Evolutionary conservation across 805 yeast species (phyloP).

Genomic region (Candida corydali): DNA sequence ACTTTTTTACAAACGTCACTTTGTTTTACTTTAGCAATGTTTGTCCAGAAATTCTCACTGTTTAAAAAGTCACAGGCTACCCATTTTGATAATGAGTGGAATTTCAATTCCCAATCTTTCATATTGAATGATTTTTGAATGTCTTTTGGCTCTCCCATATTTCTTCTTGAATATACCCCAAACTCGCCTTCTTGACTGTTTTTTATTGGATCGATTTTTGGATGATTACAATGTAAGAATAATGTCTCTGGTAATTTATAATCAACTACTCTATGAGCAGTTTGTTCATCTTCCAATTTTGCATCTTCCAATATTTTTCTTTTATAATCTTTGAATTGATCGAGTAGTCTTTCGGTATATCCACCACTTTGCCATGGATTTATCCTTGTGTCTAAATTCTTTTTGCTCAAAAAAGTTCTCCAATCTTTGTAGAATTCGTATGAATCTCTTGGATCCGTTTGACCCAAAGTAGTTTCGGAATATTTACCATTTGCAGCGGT

Average conservation of each 20-base stretch:
- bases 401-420: conserved; percentile 20
- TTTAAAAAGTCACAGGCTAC: conserved; percentile 24
- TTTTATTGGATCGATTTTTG: conserved; percentile 27
- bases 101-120: conserved; percentile 32
- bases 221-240: conserved; percentile 30
- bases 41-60: conserved; percentile 20
- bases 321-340: conserved; percentile 14
- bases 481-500: conserved; percentile 11
- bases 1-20: conserved; percentile 18
- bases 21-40: conserved; percentile 13
- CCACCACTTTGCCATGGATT: conserved; percentile 26
- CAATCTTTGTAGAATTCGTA: conserved; percentile 19
- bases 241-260: conserved; percentile 19
- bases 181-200: conserved; percentile 11
- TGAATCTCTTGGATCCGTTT: conserved; percentile 24
- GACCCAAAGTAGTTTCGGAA: conserved; percentile 29
- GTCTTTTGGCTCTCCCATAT: conserved; percentile 19
- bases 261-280: conserved; percentile 6
- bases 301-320: conserved; percentile 8
- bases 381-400: conserved; percentile 24
- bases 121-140: conserved; percentile 12
- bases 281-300: conserved; percentile 7
- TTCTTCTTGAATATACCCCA: conserved; percentile 18
- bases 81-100: conserved; percentile 29
- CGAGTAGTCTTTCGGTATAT: conserved; percentile 19